Evolutionary conservation across 2,329 filamentous ascomycete species (phyloP).

Genomic region (Fusarium sp.): DNA sequence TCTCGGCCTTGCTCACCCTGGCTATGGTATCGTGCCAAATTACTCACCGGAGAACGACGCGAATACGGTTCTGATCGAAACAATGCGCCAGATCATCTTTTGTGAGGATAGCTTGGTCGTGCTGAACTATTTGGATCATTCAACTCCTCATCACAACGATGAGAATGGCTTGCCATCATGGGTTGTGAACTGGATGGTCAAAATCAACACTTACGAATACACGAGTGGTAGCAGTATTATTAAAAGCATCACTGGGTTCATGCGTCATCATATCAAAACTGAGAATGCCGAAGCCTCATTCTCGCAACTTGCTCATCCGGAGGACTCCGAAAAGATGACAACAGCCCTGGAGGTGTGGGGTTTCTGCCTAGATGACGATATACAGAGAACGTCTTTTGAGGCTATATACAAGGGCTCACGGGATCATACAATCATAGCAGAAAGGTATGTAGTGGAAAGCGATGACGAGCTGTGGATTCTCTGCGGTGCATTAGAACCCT

Average conservation of each 20-base stretch:
- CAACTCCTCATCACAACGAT: fast-evolving
- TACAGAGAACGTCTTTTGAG: neutral
- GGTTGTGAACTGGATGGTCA: conserved; percentile 1
- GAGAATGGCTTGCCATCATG: neutral
- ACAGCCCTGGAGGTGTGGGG: neutral
- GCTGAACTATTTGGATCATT: neutral
- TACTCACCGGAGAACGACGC: neutral
- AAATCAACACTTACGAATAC: neutral
- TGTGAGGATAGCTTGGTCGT: neutral
- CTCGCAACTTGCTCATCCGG: neutral
- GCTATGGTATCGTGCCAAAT: neutral
- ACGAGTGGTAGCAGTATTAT: neutral
- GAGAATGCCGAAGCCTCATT: neutral
- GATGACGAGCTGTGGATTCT: neutral
- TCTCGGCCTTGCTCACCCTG: neutral
- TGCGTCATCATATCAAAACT: neutral
- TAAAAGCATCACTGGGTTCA: neutral
- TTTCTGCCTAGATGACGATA: neutral
- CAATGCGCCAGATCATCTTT: neutral
- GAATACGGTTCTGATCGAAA: neutral
- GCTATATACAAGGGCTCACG: neutral
- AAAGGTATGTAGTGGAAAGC: neutral
- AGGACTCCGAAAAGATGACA: fast-evolving
- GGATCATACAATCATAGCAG: neutral
- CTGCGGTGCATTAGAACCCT: neutral